These are phyloP conservation scores for Scalesia atractyloides DNA, from an alignment of 129 eudicot species.

Conservation along the genomic window DNA sequence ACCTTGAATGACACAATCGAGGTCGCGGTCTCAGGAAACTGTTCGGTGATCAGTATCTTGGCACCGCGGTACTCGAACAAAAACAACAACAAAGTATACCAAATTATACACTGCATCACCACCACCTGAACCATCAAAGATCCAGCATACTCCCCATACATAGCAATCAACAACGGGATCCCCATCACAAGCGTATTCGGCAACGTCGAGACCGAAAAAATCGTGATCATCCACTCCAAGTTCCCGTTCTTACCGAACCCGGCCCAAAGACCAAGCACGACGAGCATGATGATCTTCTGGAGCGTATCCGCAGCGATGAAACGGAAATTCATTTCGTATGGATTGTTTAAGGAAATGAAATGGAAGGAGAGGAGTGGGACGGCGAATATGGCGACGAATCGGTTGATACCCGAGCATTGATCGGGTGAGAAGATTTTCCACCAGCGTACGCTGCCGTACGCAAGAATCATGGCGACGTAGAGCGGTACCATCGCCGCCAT, in stretches of 20 bases:
- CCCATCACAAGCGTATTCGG: conserved; percentile 95
- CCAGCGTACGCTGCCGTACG: conserved; percentile 96
- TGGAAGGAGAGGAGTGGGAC: conserved; percentile 86
- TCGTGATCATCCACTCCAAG: conserved; percentile 80
- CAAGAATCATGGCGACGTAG: conserved; percentile 89
- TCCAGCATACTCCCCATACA: conserved; percentile 71
- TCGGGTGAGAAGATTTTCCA: conserved; percentile 90
- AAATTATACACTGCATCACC: conserved; percentile 79
- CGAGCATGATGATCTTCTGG: conserved; percentile 68
- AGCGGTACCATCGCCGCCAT: conserved; percentile 82
- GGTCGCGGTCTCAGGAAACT: conserved; percentile 84
- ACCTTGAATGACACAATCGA: conserved; percentile 73
- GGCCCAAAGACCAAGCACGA: conserved; percentile 62
- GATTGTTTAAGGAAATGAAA: conserved; percentile 72
- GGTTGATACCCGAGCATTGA: conserved; percentile 92
- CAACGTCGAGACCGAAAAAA: conserved; percentile 67
- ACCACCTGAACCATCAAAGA: conserved; percentile 86
- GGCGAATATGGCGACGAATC: conserved; percentile 86
- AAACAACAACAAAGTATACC: conserved; percentile 75
- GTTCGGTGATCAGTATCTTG: conserved; percentile 71
- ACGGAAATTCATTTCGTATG: conserved; percentile 72
- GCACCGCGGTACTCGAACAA: conserved; percentile 90
- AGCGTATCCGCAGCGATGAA: conserved; percentile 88
- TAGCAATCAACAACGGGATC: conserved; percentile 81
- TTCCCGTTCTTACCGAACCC: conserved; percentile 54